Base-by-base conservation (phyloP, 75 land plant genomes). In the Selaginella moellendorffii region DNA sequence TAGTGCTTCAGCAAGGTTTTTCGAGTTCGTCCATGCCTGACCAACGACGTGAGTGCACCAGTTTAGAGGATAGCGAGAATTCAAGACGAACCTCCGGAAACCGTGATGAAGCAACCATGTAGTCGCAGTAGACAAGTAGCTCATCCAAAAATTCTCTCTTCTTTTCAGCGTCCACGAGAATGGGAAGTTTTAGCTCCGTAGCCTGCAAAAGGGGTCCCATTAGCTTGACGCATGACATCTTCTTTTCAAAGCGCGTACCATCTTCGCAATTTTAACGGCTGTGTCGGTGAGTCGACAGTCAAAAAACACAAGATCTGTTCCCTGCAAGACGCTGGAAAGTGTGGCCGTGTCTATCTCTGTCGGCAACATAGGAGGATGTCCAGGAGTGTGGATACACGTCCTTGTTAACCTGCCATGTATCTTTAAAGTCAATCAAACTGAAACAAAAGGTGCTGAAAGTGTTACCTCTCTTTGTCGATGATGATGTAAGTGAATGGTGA, bases 401-500 rank as follows among this genome's bases (percentile, higher is more conserved):
- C 96, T 89, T 31, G 90, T 89, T 62, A 81, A 83, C 74, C 95
- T 88, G 72, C 71, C 22, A 27, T 52, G 18, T 5, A 36, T 36
- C 46, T 5, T 36, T 36, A 36, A 36, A 24, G 5, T 20, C 5
- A 20, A 2, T 56, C 5, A 20, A 2, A 56, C 8, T 56, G 5
- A 36, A 36, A 36, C 46, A 36, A 5, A 36, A 36, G 5, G 14
- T 36, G n/a, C n/a, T n/a, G n/a, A n/a, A n/a, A n/a, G 8, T 27
- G 87, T 80, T 65, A 90, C 97, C 75, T 90, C 68, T 87, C 72
- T 53, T 56, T 72, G 66, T 90, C 97, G 24, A 87, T 87, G 64
- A 90, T 90, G 19, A 90, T 58, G 73, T 84, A 90, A 1, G 97
- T 87, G 61, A 90, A 84, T 63, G 88, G 85, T 63, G 97, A 82